phyloP scores from a whole-genome alignment of 225 moss, liverwort and hornwort species.

The Neckera pumila region DNA sequence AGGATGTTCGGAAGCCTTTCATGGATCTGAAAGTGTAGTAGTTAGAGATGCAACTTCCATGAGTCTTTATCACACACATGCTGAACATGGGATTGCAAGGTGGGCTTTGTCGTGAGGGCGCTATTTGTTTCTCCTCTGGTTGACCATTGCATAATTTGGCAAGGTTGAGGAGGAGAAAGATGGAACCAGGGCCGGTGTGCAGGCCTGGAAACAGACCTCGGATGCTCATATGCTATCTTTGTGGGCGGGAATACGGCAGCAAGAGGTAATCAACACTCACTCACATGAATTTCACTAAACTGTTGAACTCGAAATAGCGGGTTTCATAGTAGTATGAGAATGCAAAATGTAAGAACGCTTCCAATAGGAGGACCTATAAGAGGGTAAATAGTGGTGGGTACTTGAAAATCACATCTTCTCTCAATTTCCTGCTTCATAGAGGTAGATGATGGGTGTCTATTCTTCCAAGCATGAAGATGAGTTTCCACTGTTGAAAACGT shows the following conservation, averaged over 20 bases:
- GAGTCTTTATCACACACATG: too few relatives aligned
- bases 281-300: background rate
- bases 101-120: background rate
- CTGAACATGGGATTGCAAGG: background rate
- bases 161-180: constrained; percentile 1
- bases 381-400: background rate
- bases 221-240: constrained; percentile 80
- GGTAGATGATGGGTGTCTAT: background rate
- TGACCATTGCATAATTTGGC: background rate
- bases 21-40: background rate
- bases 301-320: background rate
- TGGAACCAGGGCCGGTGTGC: constrained; percentile 15
- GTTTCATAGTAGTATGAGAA: background rate
- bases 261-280: constrained; percentile 37
- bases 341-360: background rate
- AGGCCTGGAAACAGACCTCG: constrained; percentile 35
- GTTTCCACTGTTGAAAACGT: background rate
- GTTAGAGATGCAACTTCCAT: background rate
- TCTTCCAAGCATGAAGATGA: background rate
- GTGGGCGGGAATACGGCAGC: constrained; percentile 69
- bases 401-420: background rate
- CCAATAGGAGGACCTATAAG: background rate
- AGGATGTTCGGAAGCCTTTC: background rate
- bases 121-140: background rate
- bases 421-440: background rate